Percentiles rank a stretch among this genome's conserved stretches.
Evolutionary conservation across 768 basidiomycete genomes (phyloP).

Genomic region (Trichaptum fuscoviolaceum): DNA sequence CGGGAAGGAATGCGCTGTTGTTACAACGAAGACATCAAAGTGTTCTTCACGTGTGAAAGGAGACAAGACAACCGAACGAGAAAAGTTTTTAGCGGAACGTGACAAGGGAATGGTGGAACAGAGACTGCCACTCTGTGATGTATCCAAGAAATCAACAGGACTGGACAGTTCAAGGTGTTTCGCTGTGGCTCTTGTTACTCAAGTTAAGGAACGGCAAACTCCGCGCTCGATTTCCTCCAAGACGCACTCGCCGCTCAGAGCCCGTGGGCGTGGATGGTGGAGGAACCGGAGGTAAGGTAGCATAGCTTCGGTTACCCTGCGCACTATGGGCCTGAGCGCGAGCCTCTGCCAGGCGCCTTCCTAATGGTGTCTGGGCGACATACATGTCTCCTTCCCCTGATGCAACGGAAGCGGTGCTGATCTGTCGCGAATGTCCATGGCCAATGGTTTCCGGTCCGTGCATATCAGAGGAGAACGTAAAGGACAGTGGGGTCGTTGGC

Average conservation of each 20-base stretch:
- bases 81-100: background rate
- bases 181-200: background rate
- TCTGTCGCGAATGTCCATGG: background rate
- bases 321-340: background rate
- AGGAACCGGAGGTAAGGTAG: background rate
- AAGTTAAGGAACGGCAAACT: background rate
- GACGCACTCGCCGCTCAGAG: background rate
- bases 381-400: background rate
- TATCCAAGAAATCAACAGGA: background rate
- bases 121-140: background rate
- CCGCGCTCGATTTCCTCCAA: background rate
- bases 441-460: background rate
- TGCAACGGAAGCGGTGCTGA: background rate
- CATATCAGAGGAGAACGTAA: conserved; percentile 7
- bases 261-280: background rate
- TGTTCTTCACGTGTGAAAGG: background rate
- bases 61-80: background rate
- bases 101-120: background rate
- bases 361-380: background rate
- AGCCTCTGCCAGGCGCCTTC: background rate
- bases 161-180: background rate
- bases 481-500: conserved; percentile 15
- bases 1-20: background rate
- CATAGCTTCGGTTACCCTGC: background rate
- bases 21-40: background rate